Evolutionary conservation across 148 eudicot genomes (phyloP), one percentile per base, ranked within the genome.

Genomic region (Rhododendron mucronatum): DNA sequence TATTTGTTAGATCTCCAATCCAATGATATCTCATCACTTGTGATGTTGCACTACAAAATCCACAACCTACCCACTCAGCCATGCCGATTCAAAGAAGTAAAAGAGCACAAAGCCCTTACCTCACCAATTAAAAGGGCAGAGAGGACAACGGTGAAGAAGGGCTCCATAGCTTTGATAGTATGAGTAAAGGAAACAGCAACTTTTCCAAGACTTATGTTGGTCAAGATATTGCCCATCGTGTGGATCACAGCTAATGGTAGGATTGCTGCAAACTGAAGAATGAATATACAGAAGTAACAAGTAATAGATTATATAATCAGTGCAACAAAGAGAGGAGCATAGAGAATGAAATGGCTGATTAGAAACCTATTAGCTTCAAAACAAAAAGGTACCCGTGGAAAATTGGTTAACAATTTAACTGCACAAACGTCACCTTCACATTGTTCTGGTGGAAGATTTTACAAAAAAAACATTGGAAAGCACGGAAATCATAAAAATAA

Each of bases 171-270:
- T 90, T 95, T 95, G 89, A 95, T 93, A 1, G 96, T 95, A 84
- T 95, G 98, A 76, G 98, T 95, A 90, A 93, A 95, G 0, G 98
- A 95, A 84, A 95, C 96, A 47, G 96, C 95, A 28, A 95, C 98
- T 89, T 87, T 92, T 67, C 96, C 96, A 33, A 95, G 89, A 84
- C 98, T 95, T 79, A 93, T 90, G 82, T 93, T 95, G 20, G 98
- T 93, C 82, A 93, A 87, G 35, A 91, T 82, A 85, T 95, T 92
- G 4, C 98, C 98, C 89, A 91, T 77, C n/a, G 94, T 90, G 90
- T 95, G 98, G 33, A 91, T 89, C 33, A 92, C 39, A 15, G 96
- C 94, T 61, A 94, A 87, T 67, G 91, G 87, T 65, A 91, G 59
- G 57, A 94, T 91, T 63, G 93, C 87, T 87, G 86, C 81, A 88